These are phyloP conservation scores for Saccharomyces hybrid DNA, from an alignment of 1,139 yeast species.

Conservation along the genomic window DNA sequence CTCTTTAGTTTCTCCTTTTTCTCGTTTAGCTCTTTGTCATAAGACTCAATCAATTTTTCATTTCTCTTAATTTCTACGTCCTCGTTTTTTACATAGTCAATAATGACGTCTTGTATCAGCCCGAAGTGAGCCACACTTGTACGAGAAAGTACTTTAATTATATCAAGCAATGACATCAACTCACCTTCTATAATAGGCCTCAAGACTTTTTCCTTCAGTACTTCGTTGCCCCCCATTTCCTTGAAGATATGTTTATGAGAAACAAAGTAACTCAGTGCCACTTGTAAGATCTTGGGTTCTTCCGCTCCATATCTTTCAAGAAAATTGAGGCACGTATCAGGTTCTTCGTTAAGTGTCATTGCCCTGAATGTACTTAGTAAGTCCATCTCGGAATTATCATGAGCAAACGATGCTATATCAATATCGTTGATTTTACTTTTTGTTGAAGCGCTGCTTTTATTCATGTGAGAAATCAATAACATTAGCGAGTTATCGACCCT, in stretches of 20 bases:
- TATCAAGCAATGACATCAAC: conserved; percentile 65
- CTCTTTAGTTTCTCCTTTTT: conserved; percentile 48
- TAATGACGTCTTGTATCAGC: conserved; percentile 58
- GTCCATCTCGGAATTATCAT: conserved; percentile 24
- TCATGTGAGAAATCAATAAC: conserved; percentile 57
- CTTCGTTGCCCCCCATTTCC: conserved; percentile 46
- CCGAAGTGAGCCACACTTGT: conserved; percentile 68
- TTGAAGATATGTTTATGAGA: conserved; percentile 49
- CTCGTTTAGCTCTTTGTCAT: conserved; percentile 55
- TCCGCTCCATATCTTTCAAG: conserved; percentile 52
- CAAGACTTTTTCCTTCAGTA: conserved; percentile 40
- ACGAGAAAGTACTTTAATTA: conserved; percentile 58
- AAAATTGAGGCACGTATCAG: conserved; percentile 48
- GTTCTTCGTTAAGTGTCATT: conserved; percentile 50
- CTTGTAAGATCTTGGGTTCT: conserved; percentile 57
- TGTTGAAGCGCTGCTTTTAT: neutral
- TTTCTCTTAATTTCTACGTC: conserved; percentile 63
- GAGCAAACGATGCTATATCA: conserved; percentile 3
- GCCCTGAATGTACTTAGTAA: conserved; percentile 62
- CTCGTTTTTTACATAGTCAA: conserved; percentile 54
- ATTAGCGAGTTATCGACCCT: conserved; percentile 51
- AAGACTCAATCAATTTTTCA: conserved; percentile 56
- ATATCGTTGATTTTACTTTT: neutral
- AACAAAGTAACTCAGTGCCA: conserved; percentile 58
- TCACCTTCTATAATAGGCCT: conserved; percentile 47